Percentiles rank a stretch among this genome's conserved stretches.
phyloP scores from a whole-genome alignment of 2,329 filamentous ascomycete species.

The Epichloe sibirici region DNA sequence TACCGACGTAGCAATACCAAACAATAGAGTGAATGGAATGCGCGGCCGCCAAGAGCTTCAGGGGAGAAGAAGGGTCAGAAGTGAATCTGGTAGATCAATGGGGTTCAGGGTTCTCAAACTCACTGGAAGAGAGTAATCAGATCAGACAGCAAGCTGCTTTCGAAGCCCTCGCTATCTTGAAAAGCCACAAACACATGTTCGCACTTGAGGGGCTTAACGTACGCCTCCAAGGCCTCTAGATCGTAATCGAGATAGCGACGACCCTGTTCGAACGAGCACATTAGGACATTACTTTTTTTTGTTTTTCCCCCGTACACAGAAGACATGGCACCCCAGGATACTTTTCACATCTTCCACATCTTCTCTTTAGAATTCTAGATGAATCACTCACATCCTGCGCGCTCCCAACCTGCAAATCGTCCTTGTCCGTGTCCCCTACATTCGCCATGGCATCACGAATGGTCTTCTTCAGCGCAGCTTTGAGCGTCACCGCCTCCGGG shows the following conservation, averaged over 20 bases:
- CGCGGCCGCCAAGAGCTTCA: slow-evolving; percentile 52
- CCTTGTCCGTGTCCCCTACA: slow-evolving; percentile 43
- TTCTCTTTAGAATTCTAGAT: neutral
- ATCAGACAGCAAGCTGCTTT: slow-evolving; percentile 58
- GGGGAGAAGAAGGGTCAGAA: slow-evolving; percentile 16
- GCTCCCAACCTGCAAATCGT: slow-evolving; percentile 34
- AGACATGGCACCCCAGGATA: too few relatives aligned
- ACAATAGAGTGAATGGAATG: slow-evolving; percentile 64
- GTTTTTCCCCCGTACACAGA: too few relatives aligned
- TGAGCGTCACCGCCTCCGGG: slow-evolving; percentile 60
- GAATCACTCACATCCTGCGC: slow-evolving; percentile 33
- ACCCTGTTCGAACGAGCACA: slow-evolving; percentile 26
- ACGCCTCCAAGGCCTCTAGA: slow-evolving; percentile 55
- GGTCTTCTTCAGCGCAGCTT: slow-evolving; percentile 58
- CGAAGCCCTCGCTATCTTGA: slow-evolving; percentile 75
- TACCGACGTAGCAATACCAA: slow-evolving; percentile 71
- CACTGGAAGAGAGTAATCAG: slow-evolving; percentile 57
- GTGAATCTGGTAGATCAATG: neutral
- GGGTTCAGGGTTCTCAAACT: slow-evolving; percentile 11
- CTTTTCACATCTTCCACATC: too few relatives aligned
- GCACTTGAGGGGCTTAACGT: slow-evolving; percentile 39
- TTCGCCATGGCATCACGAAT: slow-evolving; percentile 51
- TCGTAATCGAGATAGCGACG: slow-evolving; percentile 66
- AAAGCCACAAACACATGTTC: slow-evolving; percentile 59
- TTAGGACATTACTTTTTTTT: neutral